Conservation (phyloP, 768 basidiomycete species). For the Podaxis pistillaris region DNA sequence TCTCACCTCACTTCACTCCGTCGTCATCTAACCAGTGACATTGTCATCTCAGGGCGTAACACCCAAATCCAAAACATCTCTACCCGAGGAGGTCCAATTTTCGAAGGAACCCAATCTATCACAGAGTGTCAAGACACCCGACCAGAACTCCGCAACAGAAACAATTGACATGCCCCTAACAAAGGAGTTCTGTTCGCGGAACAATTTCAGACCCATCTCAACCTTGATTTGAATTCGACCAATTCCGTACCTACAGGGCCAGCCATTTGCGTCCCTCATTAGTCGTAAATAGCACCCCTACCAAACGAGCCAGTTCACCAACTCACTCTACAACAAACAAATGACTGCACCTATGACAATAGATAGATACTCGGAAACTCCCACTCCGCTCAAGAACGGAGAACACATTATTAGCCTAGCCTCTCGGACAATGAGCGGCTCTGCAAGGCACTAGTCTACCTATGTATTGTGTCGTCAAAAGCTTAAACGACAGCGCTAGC, state of each 20-base stretch:
- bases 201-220: not conserved
- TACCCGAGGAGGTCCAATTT: no score
- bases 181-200: not conserved
- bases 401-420: not conserved
- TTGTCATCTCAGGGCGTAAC: no score
- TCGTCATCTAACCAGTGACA: no score
- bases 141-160: not conserved
- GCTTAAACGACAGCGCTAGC: not conserved
- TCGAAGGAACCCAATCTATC: not conserved
- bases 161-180: not conserved
- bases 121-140: not conserved
- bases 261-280: not conserved
- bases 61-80: no score
- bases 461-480: not conserved
- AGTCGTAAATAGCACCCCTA: not conserved
- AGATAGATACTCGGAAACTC: not conserved
- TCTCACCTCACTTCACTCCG: no score
- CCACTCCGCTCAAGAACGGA: not conserved
- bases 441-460: not conserved
- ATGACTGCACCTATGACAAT: no score
- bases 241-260: not conserved
- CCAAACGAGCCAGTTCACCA: not conserved
- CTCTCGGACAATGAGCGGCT: conserved; percentile 3
- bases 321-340: not conserved
- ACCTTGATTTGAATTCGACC: not conserved